Base-by-base conservation (phyloP, 2,329 filamentous ascomycete genomes). In the Byssoonygena ceratinophila region DNA sequence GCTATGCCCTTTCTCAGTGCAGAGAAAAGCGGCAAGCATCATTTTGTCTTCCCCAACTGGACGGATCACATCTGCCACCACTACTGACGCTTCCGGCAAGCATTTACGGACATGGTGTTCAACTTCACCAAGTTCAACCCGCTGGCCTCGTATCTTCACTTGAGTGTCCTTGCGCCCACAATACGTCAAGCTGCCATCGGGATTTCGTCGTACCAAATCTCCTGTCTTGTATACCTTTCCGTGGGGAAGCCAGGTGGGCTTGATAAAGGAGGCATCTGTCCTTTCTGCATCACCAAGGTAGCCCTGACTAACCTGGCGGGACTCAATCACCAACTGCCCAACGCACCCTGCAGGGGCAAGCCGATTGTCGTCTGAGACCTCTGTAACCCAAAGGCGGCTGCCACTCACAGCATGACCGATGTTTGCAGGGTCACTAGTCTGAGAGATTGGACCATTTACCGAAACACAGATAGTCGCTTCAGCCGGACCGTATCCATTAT, bases 61-160 rank as follows among this genome's bases (percentile, higher is more conserved):
- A 4, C 41, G 25, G 12, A 55, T 47, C 20, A 53, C 39, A 34
- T 55, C 53, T 31, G 53, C 48, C 2, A 55, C 39, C 12, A 49
- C 49, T 6, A 27, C 45, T 22, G 22, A 47, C 37, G n/a, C 41
- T n/a, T 40, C 54, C 23, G 8, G 34, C 18, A 43, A 52, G 45
- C 43, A 47, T 20, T 52, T 36, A 16, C 36, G 62, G 55, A 82
- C 76, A 1, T 79, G 83, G 59, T 87, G 79, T 62, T 91, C 86
- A 66, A 94, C 91, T 69, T 94, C 88, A 0, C 83, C 85, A 54
- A 92, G 83, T 61, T 94, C 89, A 0, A 94, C 74, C 11, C 89
- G 76, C 64, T 94, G 88, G 0, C 88, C 88, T 12, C 88, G 80
- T 3, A 94, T 74, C 65, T 95, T 95, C 56, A 92, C 82, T 66